Percentiles rank a stretch among this genome's conserved stretches.
These are phyloP conservation scores for Diaporthe batatas DNA, from an alignment of 2,329 filamentous ascomycete genomes.

Conservation along the genomic window DNA sequence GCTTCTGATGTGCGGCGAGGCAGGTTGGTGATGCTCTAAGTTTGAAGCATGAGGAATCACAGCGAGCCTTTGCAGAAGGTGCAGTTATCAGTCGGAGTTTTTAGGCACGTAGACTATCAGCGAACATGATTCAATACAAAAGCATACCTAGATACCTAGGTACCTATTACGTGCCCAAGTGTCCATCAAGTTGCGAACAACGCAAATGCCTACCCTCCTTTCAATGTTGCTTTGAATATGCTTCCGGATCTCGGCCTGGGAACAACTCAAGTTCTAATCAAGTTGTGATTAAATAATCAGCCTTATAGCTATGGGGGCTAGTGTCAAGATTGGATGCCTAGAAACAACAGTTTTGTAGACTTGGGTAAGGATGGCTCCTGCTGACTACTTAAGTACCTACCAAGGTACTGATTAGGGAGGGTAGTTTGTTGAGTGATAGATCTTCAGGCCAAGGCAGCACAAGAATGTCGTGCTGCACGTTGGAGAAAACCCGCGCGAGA, in stretches of 20 bases:
- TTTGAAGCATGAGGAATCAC: background rate
- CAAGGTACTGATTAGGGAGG: no score
- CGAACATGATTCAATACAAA: background rate
- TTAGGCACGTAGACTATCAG: conserved; percentile 2
- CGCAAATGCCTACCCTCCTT: background rate
- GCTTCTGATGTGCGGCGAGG: background rate
- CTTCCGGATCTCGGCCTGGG: background rate
- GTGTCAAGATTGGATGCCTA: background rate
- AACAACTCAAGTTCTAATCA: background rate
- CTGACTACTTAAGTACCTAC: no score
- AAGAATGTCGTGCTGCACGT: background rate
- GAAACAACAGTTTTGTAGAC: background rate
- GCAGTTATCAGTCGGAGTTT: background rate
- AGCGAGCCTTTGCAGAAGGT: background rate
- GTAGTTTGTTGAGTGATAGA: conserved; percentile 29
- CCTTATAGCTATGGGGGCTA: background rate
- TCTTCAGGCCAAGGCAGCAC: background rate
- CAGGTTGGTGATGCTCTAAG: background rate
- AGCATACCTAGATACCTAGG: no score
- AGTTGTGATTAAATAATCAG: background rate
- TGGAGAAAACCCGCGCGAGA: background rate
- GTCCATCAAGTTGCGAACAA: background rate
- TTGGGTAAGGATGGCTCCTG: background rate
- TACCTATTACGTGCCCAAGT: background rate
- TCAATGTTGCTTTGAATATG: background rate